phyloP scores from a whole-genome alignment of 768 basidiomycete genomes.

The Aureoboletus auriporus region DNA sequence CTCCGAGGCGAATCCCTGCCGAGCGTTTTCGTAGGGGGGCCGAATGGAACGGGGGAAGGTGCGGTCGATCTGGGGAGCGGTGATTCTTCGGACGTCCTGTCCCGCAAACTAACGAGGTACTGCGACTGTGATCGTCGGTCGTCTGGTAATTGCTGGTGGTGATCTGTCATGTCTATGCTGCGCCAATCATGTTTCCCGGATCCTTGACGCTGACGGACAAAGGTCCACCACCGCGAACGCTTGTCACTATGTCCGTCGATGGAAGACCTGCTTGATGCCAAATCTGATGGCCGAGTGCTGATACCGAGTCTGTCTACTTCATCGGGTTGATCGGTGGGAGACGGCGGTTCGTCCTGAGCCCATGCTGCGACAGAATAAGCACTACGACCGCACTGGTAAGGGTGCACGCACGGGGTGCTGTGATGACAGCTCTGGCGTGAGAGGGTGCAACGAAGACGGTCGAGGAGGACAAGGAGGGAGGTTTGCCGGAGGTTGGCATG shows the following conservation, averaged over 20 bases:
- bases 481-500: conserved; percentile 19
- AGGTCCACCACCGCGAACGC: conserved; percentile 70
- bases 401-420: conserved; percentile 59
- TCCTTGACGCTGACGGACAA: conserved; percentile 53
- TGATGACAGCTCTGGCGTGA: conserved; percentile 53
- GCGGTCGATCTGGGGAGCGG: conserved; percentile 20
- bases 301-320: conserved; percentile 30
- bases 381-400: background rate
- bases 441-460: conserved; percentile 32
- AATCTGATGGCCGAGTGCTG: conserved; percentile 47
- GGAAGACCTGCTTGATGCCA: conserved; percentile 47
- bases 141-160: conserved; percentile 2
- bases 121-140: conserved; percentile 13
- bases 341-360: conserved; percentile 81
- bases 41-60: conserved; percentile 37
- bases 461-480: conserved; percentile 21
- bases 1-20: conserved; percentile 68
- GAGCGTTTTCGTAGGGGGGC: conserved; percentile 53
- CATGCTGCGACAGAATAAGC: conserved; percentile 49
- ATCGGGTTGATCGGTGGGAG: conserved; percentile 49
- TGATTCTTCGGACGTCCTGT: conserved; percentile 20
- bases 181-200: conserved; percentile 6
- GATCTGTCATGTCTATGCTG: background rate
- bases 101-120: conserved; percentile 6
- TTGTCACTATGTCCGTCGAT: conserved; percentile 22